These are phyloP conservation scores for Coemansia sp. DNA, from an alignment of 192 early-diverging fungal species.

Conservation along the genomic window DNA sequence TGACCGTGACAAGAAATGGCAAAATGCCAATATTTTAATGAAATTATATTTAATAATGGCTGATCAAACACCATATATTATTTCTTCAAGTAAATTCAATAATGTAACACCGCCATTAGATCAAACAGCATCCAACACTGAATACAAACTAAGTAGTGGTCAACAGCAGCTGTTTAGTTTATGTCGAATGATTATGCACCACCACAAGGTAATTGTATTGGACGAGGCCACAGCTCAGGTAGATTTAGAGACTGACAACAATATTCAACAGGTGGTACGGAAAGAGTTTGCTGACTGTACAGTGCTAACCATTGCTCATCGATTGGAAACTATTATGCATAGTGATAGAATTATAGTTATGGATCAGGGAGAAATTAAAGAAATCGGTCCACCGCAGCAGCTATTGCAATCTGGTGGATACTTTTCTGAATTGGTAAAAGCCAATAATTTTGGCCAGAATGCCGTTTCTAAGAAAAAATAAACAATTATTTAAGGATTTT, in stretches of 20 bases:
- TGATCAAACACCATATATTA: background rate
- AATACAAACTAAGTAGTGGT: slow-evolving; percentile 27
- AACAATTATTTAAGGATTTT: background rate
- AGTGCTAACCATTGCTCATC: too few relatives aligned
- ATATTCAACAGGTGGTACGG: too few relatives aligned
- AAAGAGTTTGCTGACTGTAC: too few relatives aligned
- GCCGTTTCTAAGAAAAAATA: too few relatives aligned
- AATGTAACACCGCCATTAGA: background rate
- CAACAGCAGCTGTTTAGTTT: slow-evolving; percentile 66
- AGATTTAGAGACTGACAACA: too few relatives aligned
- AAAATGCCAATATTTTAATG: slow-evolving; percentile 39
- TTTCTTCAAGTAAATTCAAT: too few relatives aligned
- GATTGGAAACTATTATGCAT: too few relatives aligned
- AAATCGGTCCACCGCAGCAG: slow-evolving; percentile 60
- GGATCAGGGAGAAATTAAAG: slow-evolving; percentile 63
- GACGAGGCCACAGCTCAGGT: slow-evolving; percentile 54
- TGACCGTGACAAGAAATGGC: background rate
- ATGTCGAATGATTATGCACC: slow-evolving; percentile 56
- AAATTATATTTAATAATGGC: background rate
- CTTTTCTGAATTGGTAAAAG: slow-evolving; percentile 13
- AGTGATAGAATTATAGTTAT: slow-evolving; percentile 33
- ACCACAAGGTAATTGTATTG: slow-evolving; percentile 58
- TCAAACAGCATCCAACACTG: too few relatives aligned
- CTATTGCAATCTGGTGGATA: slow-evolving; percentile 45
- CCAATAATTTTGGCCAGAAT: too few relatives aligned